Percentiles rank a stretch among this genome's conserved stretches.
These are phyloP conservation scores for Pisolithus thermaeus DNA, from an alignment of 1,284 basidiomycete genomes.

Conservation along the genomic window DNA sequence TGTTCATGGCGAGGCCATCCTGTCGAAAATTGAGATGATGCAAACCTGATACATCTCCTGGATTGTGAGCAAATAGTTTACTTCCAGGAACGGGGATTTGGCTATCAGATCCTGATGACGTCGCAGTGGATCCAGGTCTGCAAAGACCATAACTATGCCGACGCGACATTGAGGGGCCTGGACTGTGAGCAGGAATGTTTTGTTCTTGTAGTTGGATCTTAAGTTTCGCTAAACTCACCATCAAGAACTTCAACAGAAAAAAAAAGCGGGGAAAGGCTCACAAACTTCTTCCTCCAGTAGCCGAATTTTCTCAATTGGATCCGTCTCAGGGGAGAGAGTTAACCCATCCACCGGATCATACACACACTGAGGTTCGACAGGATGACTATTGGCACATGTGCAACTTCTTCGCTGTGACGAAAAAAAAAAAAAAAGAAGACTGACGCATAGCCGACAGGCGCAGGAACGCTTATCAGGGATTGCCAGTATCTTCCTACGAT, in stretches of 20 bases:
- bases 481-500: constrained; percentile 60
- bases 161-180: constrained; percentile 19
- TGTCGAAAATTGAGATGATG: constrained; percentile 28
- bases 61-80: constrained; percentile 3
- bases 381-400: constrained; percentile 48
- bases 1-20: constrained; percentile 47
- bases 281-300: constrained; percentile 74
- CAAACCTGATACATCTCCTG: constrained; percentile 6
- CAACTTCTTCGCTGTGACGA: background rate
- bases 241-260: constrained; percentile 10
- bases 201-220: constrained; percentile 58
- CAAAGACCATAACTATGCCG: constrained; percentile 9
- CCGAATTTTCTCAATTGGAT: constrained; percentile 69
- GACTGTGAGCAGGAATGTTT: constrained; percentile 14
- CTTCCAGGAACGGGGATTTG: constrained; percentile 9
- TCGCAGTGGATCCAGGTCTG: constrained; percentile 21
- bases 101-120: constrained; percentile 17
- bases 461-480: constrained; percentile 69
- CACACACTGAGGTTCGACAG: constrained; percentile 70
- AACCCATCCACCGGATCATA: constrained; percentile 82
- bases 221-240: constrained; percentile 46
- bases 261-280: constrained; percentile 28
- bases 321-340: constrained; percentile 63
- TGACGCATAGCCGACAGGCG: constrained; percentile 73
- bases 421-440: constrained; percentile 21